Conservation (phyloP, 1,139 yeast genomes). For the Yamadazyma oceani region DNA sequence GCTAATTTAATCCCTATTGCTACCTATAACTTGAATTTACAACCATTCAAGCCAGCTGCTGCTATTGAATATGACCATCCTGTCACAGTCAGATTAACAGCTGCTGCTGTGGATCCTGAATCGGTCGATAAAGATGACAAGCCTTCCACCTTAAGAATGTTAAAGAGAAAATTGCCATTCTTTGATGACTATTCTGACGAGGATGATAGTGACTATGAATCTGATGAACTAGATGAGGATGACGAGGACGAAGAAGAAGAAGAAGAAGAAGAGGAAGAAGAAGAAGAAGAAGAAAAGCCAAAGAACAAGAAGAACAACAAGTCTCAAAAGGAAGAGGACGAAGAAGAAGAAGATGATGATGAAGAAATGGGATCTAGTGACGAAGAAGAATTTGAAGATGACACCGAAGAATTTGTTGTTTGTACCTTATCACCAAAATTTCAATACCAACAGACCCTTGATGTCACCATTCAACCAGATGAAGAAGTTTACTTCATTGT, state of each 20-base stretch:
- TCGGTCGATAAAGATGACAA: slow-evolving; percentile 74
- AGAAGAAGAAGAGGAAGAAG: slow-evolving; percentile 24
- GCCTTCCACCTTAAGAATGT: slow-evolving; percentile 87
- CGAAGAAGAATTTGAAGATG: slow-evolving; percentile 52
- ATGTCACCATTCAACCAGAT: slow-evolving; percentile 85
- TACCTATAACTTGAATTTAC: slow-evolving; percentile 77
- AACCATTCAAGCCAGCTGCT: slow-evolving; percentile 84
- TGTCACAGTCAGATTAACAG: slow-evolving; percentile 83
- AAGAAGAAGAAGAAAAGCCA: slow-evolving; percentile 22
- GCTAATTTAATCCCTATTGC: slow-evolving; percentile 76
- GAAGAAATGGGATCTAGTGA: slow-evolving; percentile 61
- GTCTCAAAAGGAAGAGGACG: slow-evolving; percentile 20
- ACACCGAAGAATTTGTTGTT: slow-evolving; percentile 72
- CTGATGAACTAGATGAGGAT: slow-evolving; percentile 52
- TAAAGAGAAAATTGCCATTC: slow-evolving; percentile 66
- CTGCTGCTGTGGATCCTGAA: slow-evolving; percentile 95
- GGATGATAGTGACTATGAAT: slow-evolving; percentile 42
- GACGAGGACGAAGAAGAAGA: slow-evolving; percentile 46
- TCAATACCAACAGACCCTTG: slow-evolving; percentile 87
- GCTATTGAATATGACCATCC: slow-evolving; percentile 87
- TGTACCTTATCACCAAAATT: slow-evolving; percentile 88
- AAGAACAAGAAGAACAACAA: slow-evolving; percentile 21
- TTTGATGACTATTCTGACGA: slow-evolving; percentile 49
- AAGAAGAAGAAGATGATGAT: slow-evolving; percentile 47
- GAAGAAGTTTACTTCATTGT: slow-evolving; percentile 94